These are phyloP conservation scores for Cicer cuneatum DNA, from an alignment of 306 rosid species.

Conservation along the genomic window DNA sequence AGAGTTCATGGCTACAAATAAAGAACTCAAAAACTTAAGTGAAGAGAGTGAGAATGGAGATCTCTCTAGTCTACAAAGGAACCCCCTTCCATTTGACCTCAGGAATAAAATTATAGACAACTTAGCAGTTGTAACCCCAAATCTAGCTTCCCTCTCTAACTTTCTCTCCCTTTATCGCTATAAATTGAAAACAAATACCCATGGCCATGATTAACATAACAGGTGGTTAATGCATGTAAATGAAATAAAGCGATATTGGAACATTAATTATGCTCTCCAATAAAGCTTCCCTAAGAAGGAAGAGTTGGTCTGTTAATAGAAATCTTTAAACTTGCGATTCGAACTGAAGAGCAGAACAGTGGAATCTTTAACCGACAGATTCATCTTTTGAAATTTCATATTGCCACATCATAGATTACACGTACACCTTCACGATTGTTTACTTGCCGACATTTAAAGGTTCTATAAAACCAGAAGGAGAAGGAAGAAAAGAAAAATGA, in stretches of 20 bases:
- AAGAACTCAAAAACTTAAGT: background rate
- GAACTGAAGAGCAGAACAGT: conserved; percentile 15
- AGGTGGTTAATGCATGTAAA: background rate
- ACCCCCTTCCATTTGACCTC: conserved; percentile 12
- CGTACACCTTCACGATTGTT: background rate
- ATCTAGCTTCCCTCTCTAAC: background rate
- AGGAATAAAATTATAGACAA: background rate
- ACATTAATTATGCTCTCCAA: conserved; percentile 29
- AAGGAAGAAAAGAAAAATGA: conserved; percentile 40
- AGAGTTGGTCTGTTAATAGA: conserved; percentile 3
- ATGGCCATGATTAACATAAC: background rate
- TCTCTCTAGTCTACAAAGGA: background rate
- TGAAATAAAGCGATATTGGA: background rate
- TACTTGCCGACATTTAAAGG: conserved; percentile 19
- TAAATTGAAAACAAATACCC: background rate
- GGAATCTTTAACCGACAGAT: background rate
- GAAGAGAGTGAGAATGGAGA: conserved; percentile 29
- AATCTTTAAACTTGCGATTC: conserved; percentile 20
- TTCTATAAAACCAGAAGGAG: conserved; percentile 32
- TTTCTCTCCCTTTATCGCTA: conserved; percentile 19
- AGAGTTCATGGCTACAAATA: conserved; percentile 20
- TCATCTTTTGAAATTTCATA: conserved; percentile 24
- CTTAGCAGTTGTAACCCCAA: background rate
- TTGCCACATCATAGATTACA: conserved; percentile 18
- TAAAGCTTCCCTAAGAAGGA: conserved; percentile 21